Percentiles rank a stretch among this genome's conserved stretches.
phyloP scores from a whole-genome alignment of 2,329 filamentous ascomycete genomes.

The Pseudogymnoascus verrucosus region DNA sequence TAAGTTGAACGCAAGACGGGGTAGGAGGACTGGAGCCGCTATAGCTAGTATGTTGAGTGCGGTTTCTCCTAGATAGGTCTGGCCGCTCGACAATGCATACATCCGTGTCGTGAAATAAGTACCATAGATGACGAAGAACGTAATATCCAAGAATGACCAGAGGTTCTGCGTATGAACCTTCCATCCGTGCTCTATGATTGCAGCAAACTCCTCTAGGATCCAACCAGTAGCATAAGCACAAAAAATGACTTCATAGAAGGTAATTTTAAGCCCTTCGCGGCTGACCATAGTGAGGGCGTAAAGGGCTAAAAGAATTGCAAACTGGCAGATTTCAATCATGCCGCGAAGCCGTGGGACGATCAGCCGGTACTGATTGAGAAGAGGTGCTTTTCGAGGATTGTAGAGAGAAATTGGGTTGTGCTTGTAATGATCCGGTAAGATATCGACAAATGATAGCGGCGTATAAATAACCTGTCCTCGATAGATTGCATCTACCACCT shows the following conservation, averaged over 20 bases:
- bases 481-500: slow-evolving; percentile 76
- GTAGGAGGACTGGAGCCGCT: slow-evolving; percentile 68
- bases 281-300: slow-evolving; percentile 67
- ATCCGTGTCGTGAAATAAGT: slow-evolving; percentile 61
- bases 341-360: slow-evolving; percentile 75
- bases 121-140: slow-evolving; percentile 64
- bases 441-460: slow-evolving; percentile 71
- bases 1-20: slow-evolving; percentile 72
- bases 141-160: slow-evolving; percentile 80
- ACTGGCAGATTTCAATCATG: slow-evolving; percentile 66
- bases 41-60: slow-evolving; percentile 73
- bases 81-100: slow-evolving; percentile 48
- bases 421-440: slow-evolving; percentile 81
- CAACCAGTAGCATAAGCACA: slow-evolving; percentile 69
- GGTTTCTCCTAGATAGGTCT: slow-evolving; percentile 48
- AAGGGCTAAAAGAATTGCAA: slow-evolving; percentile 57
- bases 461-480: slow-evolving; percentile 75
- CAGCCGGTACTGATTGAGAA: slow-evolving; percentile 78
- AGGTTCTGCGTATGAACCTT: slow-evolving; percentile 80
- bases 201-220: slow-evolving; percentile 70
- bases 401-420: slow-evolving; percentile 74
- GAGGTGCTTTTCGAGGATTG: slow-evolving; percentile 63
- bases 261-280: slow-evolving; percentile 50
- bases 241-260: slow-evolving; percentile 57
- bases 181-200: slow-evolving; percentile 69